A percentile compares a stretch with the other conserved stretches of the same genome.
Conservation (phyloP, 352 stramenopile genomes). For the Pythium aquatile region DNA sequence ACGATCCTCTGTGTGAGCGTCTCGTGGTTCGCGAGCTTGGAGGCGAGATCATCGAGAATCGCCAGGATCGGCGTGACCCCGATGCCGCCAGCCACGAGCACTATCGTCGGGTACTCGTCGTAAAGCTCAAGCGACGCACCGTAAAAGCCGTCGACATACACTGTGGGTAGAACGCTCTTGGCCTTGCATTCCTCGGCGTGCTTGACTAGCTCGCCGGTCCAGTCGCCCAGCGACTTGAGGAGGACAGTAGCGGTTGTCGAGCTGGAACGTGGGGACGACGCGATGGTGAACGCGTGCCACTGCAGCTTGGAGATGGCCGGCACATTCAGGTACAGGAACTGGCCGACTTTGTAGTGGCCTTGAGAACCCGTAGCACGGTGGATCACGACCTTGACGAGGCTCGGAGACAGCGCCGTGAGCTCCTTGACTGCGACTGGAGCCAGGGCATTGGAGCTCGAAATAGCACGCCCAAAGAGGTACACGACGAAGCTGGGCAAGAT, state of each 20-base stretch:
- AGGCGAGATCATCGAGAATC: constrained; percentile 40
- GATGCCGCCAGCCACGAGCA: constrained; percentile 39
- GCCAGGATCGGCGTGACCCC: constrained; percentile 42
- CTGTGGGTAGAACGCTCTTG: constrained; percentile 21
- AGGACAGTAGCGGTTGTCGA: constrained; percentile 34
- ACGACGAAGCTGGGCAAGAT: constrained; percentile 38
- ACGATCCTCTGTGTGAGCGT: constrained; percentile 23
- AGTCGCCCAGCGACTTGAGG: constrained; percentile 44
- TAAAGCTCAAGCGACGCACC: constrained; percentile 36
- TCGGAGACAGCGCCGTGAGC: constrained; percentile 23
- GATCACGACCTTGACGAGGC: constrained; percentile 42
- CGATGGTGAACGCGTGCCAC: constrained; percentile 57
- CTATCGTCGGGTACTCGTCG: constrained; percentile 37
- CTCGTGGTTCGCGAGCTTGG: constrained; percentile 17
- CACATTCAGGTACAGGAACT: constrained; percentile 52
- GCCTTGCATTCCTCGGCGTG: constrained; percentile 38
- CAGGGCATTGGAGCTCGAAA: constrained; percentile 27
- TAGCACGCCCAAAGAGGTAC: constrained; percentile 34
- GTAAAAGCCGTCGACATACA: constrained; percentile 55
- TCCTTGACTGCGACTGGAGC: constrained; percentile 31
- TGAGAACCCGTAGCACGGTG: constrained; percentile 15
- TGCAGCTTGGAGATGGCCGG: constrained; percentile 47
- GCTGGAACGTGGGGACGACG: constrained; percentile 33
- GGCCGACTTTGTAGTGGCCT: constrained; percentile 33
- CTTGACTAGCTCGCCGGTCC: constrained; percentile 29